Percentiles rank a stretch among this genome's conserved stretches.
Conservation (phyloP, 805 yeast species). For the Candida yuanshanica region DNA sequence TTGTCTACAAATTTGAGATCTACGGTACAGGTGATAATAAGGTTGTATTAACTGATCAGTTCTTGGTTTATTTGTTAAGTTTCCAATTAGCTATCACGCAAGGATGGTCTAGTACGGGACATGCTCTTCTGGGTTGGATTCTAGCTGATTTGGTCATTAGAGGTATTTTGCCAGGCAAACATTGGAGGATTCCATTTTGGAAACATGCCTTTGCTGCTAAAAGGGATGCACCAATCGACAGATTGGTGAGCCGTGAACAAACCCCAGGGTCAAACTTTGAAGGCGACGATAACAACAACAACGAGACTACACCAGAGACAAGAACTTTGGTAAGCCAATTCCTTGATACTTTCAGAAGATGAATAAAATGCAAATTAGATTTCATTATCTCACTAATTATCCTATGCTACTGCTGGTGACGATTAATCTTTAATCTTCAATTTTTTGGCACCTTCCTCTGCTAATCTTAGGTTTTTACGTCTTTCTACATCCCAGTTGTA, state of each 20-base stretch:
- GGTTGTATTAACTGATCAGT: slow-evolving; percentile 27
- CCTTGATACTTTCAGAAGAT: slow-evolving; percentile 40
- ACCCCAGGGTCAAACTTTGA: slow-evolving; percentile 2
- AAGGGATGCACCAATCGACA: slow-evolving; percentile 3
- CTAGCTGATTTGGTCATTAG: slow-evolving; percentile 29
- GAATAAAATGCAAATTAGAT: not conserved
- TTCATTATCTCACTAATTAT: not conserved
- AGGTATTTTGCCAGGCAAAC: slow-evolving; percentile 33
- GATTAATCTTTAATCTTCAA: slow-evolving; percentile 14
- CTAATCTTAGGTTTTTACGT: slow-evolving; percentile 43
- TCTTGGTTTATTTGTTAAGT: slow-evolving; percentile 27
- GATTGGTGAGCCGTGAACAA: slow-evolving; percentile 6
- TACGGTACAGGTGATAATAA: slow-evolving; percentile 13
- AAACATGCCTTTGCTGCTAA: slow-evolving; percentile 4
- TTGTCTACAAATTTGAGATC: slow-evolving; percentile 32
- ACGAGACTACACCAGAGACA: slow-evolving; percentile 21
- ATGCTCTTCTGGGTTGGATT: slow-evolving; percentile 31
- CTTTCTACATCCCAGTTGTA: slow-evolving; percentile 86
- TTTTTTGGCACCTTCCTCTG: slow-evolving; percentile 35
- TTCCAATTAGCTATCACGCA: slow-evolving; percentile 29
- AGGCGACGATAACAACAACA: slow-evolving; percentile 18
- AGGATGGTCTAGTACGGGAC: slow-evolving; percentile 23
- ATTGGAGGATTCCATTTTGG: slow-evolving; percentile 33
- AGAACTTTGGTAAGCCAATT: slow-evolving; percentile 45
- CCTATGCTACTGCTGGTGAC: not conserved